Evolutionary conservation across 768 basidiomycete genomes (phyloP), one percentile per base, ranked within the genome.

Genomic region (Mycena kentingensis): DNA sequence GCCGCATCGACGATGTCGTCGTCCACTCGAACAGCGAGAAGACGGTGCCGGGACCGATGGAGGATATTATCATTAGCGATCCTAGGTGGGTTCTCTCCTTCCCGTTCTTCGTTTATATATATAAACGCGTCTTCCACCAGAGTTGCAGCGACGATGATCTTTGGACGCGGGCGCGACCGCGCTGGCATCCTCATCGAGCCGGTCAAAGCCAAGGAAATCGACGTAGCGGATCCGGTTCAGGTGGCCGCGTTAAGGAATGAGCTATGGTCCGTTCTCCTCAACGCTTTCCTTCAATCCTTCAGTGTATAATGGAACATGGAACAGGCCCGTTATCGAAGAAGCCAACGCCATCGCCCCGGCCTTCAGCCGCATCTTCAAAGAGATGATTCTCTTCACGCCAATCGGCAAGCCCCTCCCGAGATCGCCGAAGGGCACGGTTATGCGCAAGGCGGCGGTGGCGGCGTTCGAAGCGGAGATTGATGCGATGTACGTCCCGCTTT

Each of bases 391-490:
- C 35, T 65, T 75, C 12, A 65, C 75, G 0, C 52, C 60, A 16
- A 60, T 61, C 3, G 63, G 62, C 3, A 53, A 65, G 8, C 73
- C 71, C 2, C 61, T 78, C 53, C 60, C 67, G 8, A 70, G 69
- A 21, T 60, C 73, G 0, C 66, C 65, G 1, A 79, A 78, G 57
- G 71, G 73, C 4, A 74, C 74, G 0, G 65, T 73, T 4, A 65
- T 62, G 16, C 72, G 71, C 41, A 68, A 69, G 43, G 71, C 65
- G 4, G 67, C 70, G 0, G 26, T 76, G 36, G 56, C 54, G 3
- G 8, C 63, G 31, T 78, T 77, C 43, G 67, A 60, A 12, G 32
- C 66, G 1, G 78, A 79, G 52, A 77, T 80, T 7, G 65, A 77
- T 21, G 65, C 58, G 5, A 5, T 46, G 44, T 46, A 29, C 28